Evolutionary conservation across 768 basidiomycete species (phyloP).

Genomic region (Suillus tomentosus): DNA sequence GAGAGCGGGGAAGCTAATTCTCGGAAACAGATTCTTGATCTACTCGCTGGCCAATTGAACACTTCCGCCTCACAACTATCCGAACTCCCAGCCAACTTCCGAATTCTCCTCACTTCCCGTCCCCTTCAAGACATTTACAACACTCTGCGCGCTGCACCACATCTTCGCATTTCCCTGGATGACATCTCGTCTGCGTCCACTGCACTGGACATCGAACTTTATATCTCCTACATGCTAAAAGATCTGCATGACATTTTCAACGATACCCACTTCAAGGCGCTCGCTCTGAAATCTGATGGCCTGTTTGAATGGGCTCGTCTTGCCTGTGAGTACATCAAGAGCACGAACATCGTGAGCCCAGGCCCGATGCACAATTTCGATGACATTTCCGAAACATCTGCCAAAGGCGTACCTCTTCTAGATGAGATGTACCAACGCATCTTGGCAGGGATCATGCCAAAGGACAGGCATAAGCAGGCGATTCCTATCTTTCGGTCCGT

Average conservation of each 20-base stretch:
- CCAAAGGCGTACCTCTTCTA: too few relatives aligned
- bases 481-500: too few relatives aligned
- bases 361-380: too few relatives aligned
- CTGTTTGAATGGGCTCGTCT: slow-evolving; percentile 15
- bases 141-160: slow-evolving; percentile 7
- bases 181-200: not conserved
- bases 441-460: too few relatives aligned
- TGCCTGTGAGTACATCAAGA: slow-evolving; percentile 9
- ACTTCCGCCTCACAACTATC: not conserved
- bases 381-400: too few relatives aligned
- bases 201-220: slow-evolving; percentile 7
- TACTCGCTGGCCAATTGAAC: not conserved
- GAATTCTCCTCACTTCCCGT: slow-evolving; percentile 23
- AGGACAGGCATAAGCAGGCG: too few relatives aligned
- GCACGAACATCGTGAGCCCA: not conserved
- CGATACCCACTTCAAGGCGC: not conserved
- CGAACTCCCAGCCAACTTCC: slow-evolving; percentile 12
- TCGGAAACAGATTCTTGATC: slow-evolving; percentile 17
- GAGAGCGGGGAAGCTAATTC: slow-evolving; percentile 14
- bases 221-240: slow-evolving; percentile 3
- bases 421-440: too few relatives aligned
- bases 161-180: slow-evolving; percentile 7
- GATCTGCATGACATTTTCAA: not conserved
- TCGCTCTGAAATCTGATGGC: slow-evolving; percentile 10
- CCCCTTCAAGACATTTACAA: slow-evolving; percentile 10